Percentiles rank a stretch among this genome's conserved stretches.
Conservation (phyloP, 768 basidiomycete species). For the Chlorophyllum brunneum region DNA sequence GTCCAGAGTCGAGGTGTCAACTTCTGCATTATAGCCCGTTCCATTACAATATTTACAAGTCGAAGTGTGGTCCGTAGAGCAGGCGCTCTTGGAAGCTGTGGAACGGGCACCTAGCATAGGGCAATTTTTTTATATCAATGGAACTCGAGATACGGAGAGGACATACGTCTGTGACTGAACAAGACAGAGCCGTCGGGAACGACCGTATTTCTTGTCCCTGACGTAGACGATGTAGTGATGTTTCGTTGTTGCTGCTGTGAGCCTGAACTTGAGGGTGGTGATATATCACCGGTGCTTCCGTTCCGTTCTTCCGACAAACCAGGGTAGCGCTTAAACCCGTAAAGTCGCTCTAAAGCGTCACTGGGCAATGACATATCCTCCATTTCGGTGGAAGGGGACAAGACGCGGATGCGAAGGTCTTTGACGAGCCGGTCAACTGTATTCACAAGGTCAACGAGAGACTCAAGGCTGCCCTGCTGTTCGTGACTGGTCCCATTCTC, state of each 20-base stretch:
- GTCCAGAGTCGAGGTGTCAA: not conserved
- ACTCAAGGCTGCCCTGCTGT: not conserved
- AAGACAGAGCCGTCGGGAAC: constrained; percentile 1
- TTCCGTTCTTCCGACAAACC: not conserved
- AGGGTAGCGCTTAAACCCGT: not conserved
- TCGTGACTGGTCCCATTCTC: not conserved
- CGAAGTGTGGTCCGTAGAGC: not conserved
- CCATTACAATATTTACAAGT: constrained; percentile 7
- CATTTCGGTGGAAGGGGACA: not conserved
- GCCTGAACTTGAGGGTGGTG: not conserved
- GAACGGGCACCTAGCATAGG: not conserved
- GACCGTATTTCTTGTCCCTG: no score
- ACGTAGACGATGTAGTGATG: not conserved
- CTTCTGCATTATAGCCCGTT: constrained; percentile 1
- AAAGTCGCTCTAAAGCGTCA: not conserved
- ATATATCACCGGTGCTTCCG: not conserved
- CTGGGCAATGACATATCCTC: not conserved
- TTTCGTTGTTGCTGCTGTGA: no score
- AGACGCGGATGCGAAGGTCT: constrained; percentile 4
- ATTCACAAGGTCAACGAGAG: constrained; percentile 5
- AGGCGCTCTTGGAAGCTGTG: not conserved
- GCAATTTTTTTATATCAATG: not conserved
- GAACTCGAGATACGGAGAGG: not conserved
- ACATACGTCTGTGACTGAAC: constrained; percentile 3
- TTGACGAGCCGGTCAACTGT: constrained; percentile 3